Conservation (phyloP, 73 alveolate genomes). For the Effrenium voratum region DNA sequence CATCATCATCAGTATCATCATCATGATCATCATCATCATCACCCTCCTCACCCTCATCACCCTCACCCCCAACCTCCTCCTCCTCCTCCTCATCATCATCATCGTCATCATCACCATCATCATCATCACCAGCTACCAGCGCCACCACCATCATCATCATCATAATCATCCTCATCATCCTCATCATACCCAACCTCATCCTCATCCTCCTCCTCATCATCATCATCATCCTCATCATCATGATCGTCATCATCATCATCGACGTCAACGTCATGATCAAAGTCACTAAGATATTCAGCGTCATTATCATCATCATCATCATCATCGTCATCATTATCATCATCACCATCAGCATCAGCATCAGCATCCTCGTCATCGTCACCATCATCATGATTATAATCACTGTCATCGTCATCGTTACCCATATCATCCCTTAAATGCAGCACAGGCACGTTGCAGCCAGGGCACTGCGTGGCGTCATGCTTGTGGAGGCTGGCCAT, state of each 20-base stretch:
- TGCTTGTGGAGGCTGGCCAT: background rate
- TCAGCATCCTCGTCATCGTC: background rate
- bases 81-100: background rate
- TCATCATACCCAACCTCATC: background rate
- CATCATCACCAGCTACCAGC: no score
- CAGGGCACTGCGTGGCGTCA: background rate
- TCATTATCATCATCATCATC: background rate
- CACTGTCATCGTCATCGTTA: background rate
- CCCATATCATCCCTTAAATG: background rate
- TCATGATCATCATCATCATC: background rate
- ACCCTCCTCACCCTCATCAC: no score
- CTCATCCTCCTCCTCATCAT: background rate
- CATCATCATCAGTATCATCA: background rate
- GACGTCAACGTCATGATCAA: background rate
- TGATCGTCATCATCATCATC: background rate
- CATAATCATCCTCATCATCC: background rate
- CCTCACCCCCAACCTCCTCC: background rate
- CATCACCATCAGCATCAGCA: background rate
- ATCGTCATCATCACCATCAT: background rate
- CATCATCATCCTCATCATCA: conserved; percentile 2
- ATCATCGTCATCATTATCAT: background rate
- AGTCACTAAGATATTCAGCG: background rate
- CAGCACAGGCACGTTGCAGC: background rate
- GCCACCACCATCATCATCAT: background rate
- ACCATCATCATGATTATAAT: background rate